phyloP scores from a whole-genome alignment of 768 basidiomycete genomes.

The Ramaria sp. region DNA sequence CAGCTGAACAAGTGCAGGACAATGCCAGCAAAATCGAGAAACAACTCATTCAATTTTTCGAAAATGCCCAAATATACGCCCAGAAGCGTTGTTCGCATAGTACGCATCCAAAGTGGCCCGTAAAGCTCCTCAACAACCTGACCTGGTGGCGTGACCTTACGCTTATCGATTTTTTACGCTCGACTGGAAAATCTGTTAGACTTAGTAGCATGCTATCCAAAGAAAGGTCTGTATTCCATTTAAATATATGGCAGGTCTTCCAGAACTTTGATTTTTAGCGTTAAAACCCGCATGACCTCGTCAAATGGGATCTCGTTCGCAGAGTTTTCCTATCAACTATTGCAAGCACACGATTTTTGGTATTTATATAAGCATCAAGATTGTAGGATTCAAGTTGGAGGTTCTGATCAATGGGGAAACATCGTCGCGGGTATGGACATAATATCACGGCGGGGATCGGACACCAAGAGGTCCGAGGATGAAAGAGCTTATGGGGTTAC shows the following conservation, averaged over 20 bases:
- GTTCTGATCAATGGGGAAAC: slow-evolving; percentile 98
- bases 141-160: slow-evolving; percentile 69
- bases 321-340: slow-evolving; percentile 93
- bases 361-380: slow-evolving; percentile 50
- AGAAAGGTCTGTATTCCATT: slow-evolving; percentile 55
- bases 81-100: slow-evolving; percentile 18
- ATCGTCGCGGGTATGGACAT: slow-evolving; percentile 90
- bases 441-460: slow-evolving; percentile 45
- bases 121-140: slow-evolving; percentile 52
- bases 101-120: slow-evolving; percentile 4
- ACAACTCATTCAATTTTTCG: slow-evolving; percentile 67
- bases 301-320: slow-evolving; percentile 94
- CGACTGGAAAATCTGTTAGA: slow-evolving; percentile 67
- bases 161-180: slow-evolving; percentile 76
- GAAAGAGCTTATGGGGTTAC: slow-evolving; percentile 68
- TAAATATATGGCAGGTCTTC: not conserved
- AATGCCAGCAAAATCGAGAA: slow-evolving; percentile 58
- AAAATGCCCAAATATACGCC: slow-evolving; percentile 53
- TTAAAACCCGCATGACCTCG: slow-evolving; percentile 67
- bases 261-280: slow-evolving; percentile 34
- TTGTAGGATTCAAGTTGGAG: slow-evolving; percentile 86
- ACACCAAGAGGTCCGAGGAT: slow-evolving; percentile 15
- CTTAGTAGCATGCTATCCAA: slow-evolving; percentile 85
- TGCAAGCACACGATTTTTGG: slow-evolving; percentile 95
- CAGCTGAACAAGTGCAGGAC: slow-evolving; percentile 42